Base-by-base conservation (phyloP, 495 filamentous ascomycete genomes). In the Mytilinidion resinicola region DNA sequence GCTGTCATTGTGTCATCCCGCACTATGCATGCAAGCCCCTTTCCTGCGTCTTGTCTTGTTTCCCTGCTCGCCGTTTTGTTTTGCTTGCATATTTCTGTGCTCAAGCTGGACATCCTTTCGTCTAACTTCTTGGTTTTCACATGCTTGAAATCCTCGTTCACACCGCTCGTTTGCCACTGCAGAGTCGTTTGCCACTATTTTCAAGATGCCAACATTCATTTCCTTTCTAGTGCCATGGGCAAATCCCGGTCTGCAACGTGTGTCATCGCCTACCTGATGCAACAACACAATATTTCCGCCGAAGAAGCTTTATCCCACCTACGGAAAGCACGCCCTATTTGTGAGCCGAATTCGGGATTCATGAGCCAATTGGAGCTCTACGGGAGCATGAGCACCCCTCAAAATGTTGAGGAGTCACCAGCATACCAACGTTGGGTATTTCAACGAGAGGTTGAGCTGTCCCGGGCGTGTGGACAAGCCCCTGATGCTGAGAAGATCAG, bases 391-490 rank as follows among this genome's bases (percentile, higher is more conserved):
- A 51, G 62, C 78, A 82, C 50, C 85, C 90, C 91, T 9, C 74
- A 79, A 37, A 80, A 83, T 54, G 74, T 90, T 56, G 87, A 87
- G 51, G 74, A 75, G 9, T 76, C 90, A 33, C 86, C 89, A 0
- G 64, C 76, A 0, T 98, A 97, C 72, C 89, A 91, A 68, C 82
- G 88, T 30, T 98, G 95, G 95, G 72, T 93, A 14, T 98, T 90
- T 66, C 77, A 82, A 57, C 79, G 83, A 14, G 87, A 91, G 60
- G 80, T 96, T 0, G 82, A 91, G 61, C 79, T 85, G 38, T 88
- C 85, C 52, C 77, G 85, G 11, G 83, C 82, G 0, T 81, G 83
- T 37, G 84, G 84, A 11, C 85, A 85, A 43, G 88, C 88, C 11
- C 87, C 88, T 0, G 72, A 73, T 43, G 67, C 68, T 3, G 79